Conservation (phyloP, 805 yeast genomes). For the Saccharomycopsis lassenensis region DNA sequence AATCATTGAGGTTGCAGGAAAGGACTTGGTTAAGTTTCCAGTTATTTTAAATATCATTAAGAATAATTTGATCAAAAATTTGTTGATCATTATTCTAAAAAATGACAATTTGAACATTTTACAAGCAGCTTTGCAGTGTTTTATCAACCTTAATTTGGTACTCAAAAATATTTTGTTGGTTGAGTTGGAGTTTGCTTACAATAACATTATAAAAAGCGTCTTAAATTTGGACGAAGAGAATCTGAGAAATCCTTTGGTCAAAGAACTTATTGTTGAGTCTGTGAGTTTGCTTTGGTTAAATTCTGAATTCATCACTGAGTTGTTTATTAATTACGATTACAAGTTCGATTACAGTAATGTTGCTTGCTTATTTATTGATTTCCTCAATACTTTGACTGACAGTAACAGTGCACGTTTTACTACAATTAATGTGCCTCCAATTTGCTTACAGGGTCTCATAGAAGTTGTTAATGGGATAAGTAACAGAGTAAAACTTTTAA, state of each 20-base stretch:
- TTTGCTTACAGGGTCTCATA: conserved; percentile 81
- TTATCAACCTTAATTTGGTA: conserved; percentile 59
- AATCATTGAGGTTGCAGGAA: conserved; percentile 75
- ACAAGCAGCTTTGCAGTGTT: conserved; percentile 64
- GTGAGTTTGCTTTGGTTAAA: conserved; percentile 74
- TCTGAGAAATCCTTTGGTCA: conserved; percentile 32
- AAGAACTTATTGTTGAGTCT: conserved; percentile 79
- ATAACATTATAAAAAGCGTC: conserved; percentile 50
- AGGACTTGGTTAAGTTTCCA: conserved; percentile 35
- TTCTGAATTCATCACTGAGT: conserved; percentile 62
- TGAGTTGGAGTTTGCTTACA: conserved; percentile 68
- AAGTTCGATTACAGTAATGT: conserved; percentile 68
- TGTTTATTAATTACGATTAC: conserved; percentile 83
- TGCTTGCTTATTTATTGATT: conserved; percentile 52
- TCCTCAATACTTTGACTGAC: conserved; percentile 65
- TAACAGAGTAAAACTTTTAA: conserved; percentile 16
- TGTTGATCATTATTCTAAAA: conserved; percentile 68
- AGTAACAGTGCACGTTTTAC: conserved; percentile 77
- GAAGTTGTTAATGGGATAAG: conserved; percentile 55
- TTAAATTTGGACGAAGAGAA: conserved; percentile 27
- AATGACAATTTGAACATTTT: conserved; percentile 63
- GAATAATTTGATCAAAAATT: conserved; percentile 76
- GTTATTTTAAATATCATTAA: conserved; percentile 52
- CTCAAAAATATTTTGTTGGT: conserved; percentile 56
- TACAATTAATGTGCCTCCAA: conserved; percentile 84